Evolutionary conservation across 148 eudicot species (phyloP).

Genomic region (Polygonum aviculare): DNA sequence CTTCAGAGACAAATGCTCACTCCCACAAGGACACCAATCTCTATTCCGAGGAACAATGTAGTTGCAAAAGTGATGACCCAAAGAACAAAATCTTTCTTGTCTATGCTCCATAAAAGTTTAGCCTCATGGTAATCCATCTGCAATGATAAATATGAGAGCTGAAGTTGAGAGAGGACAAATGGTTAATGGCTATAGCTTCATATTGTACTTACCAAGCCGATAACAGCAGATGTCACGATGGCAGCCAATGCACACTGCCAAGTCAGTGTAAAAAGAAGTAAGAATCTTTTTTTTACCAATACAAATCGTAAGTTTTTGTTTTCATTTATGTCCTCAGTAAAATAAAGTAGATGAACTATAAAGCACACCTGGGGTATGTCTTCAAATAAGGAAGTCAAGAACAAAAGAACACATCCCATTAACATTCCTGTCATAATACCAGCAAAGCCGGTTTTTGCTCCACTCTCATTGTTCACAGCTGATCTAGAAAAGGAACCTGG

Average conservation of each 20-base stretch:
- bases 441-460: conserved; percentile 94
- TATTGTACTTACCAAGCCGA: conserved; percentile 81
- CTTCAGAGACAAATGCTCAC: conserved; percentile 24
- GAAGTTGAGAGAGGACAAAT: background rate
- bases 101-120: conserved; percentile 71
- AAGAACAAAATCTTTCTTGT: conserved; percentile 84
- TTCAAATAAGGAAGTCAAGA: conserved; percentile 86
- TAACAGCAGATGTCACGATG: conserved; percentile 92
- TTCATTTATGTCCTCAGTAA: background rate
- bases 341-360: background rate
- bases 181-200: background rate
- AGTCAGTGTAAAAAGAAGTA: background rate
- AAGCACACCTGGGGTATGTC: conserved; percentile 78
- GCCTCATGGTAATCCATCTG: conserved; percentile 97
- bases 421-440: conserved; percentile 79
- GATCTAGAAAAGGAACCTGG: conserved; percentile 97
- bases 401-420: conserved; percentile 77
- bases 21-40: conserved; percentile 95
- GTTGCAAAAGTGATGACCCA: conserved; percentile 65
- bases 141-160: conserved; percentile 11
- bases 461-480: conserved; percentile 97
- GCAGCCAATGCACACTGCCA: conserved; percentile 95
- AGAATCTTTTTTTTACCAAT: background rate
- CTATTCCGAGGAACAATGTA: conserved; percentile 87
- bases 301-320: background rate